Conservation (phyloP, 305 asterid species). For the Solanum hybrid region DNA sequence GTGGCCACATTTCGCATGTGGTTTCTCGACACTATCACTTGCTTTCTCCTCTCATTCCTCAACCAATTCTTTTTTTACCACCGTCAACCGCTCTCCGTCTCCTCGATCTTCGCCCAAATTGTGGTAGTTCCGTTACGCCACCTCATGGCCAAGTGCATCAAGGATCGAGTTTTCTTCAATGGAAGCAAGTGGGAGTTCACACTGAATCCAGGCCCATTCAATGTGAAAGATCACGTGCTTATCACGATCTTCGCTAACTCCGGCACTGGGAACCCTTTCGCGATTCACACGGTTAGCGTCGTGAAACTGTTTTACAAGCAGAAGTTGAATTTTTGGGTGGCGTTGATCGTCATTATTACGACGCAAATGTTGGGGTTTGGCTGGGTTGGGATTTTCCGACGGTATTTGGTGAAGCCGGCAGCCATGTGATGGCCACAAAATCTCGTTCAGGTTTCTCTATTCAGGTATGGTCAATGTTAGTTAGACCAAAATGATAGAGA, state of each 20-base stretch:
- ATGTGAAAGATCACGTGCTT: constrained; percentile 81
- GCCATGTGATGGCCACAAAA: constrained; percentile 98
- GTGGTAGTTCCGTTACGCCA: constrained; percentile 88
- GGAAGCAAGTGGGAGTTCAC: constrained; percentile 55
- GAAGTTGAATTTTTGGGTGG: constrained; percentile 64
- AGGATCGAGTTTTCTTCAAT: constrained; percentile 49
- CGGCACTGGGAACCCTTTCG: constrained; percentile 80
- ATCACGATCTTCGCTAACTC: constrained; percentile 83
- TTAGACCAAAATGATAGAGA: neutral
- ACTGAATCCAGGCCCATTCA: constrained; percentile 69
- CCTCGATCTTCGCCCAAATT: constrained; percentile 81
- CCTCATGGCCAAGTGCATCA: constrained; percentile 55
- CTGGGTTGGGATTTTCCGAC: constrained; percentile 85
- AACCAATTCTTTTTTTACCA: constrained; percentile 96
- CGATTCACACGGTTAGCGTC: constrained; percentile 73
- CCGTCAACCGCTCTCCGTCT: constrained; percentile 74
- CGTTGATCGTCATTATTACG: constrained; percentile 64
- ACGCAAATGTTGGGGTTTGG: constrained; percentile 91
- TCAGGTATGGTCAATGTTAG: constrained; percentile 38
- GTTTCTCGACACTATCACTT: constrained; percentile 60
- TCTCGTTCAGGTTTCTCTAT: constrained; percentile 86
- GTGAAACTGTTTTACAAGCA: constrained; percentile 65
- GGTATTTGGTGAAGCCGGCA: constrained; percentile 81
- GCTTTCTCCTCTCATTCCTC: constrained; percentile 76
- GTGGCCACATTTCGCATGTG: constrained; percentile 87